phyloP scores from a whole-genome alignment of 306 rosid species.

The Rosa persica region DNA sequence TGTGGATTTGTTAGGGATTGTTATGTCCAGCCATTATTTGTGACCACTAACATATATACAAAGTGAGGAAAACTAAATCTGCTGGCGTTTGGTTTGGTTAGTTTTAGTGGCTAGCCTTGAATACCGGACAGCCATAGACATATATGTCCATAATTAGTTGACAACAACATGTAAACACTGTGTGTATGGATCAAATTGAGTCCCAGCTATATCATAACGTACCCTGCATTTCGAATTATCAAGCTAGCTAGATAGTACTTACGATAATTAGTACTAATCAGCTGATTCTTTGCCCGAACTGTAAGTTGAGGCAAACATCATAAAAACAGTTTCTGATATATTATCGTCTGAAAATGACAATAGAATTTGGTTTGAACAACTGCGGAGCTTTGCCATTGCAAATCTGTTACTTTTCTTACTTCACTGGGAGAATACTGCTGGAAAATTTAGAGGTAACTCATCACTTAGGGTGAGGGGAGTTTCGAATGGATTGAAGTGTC shows the following conservation, averaged over 20 bases:
- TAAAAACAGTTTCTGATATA: too few relatives aligned
- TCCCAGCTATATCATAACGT: constrained; percentile 6
- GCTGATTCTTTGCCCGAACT: neutral
- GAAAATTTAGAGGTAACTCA: neutral
- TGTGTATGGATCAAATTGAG: constrained; percentile 3
- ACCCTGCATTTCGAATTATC: neutral
- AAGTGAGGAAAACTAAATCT: neutral
- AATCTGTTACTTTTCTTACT: too few relatives aligned
- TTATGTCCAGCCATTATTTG: neutral
- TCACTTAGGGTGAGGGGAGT: neutral
- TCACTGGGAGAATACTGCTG: neutral
- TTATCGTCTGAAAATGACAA: neutral
- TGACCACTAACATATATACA: neutral
- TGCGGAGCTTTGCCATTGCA: too few relatives aligned
- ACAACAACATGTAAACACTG: neutral
- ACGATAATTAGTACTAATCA: neutral
- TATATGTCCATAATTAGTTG: constrained; percentile 1
- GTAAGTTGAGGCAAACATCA: neutral
- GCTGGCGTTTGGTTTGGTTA: neutral
- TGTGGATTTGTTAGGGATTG: neutral
- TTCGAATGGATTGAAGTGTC: too few relatives aligned
- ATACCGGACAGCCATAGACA: constrained; percentile 3
- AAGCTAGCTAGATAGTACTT: neutral
- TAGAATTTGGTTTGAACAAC: too few relatives aligned
- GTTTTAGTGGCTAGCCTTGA: neutral